Conservation (phyloP, 1,284 basidiomycete species). For the Jaminaea rosea region DNA sequence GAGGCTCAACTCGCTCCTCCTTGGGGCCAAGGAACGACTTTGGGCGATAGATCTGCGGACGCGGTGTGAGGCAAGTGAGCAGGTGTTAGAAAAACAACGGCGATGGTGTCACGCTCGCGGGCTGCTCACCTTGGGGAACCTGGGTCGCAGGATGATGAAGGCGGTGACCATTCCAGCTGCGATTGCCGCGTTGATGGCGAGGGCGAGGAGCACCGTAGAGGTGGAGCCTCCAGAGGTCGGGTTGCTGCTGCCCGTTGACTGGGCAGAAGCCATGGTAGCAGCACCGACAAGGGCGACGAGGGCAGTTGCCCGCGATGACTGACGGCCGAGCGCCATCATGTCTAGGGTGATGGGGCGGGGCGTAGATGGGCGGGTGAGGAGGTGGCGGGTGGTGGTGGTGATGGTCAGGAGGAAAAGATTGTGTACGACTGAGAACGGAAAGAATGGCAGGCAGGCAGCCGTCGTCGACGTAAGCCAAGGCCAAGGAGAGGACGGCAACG, state of each 20-base stretch:
- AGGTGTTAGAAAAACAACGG: too few relatives aligned
- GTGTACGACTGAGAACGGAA: not conserved
- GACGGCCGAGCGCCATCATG: too few relatives aligned
- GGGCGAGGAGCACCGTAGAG: slow-evolving; percentile 40
- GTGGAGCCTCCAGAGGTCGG: slow-evolving; percentile 20
- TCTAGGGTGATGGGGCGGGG: too few relatives aligned
- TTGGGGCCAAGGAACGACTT: slow-evolving; percentile 43
- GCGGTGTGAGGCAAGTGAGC: not conserved
- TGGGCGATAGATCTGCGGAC: slow-evolving; percentile 46
- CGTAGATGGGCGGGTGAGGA: too few relatives aligned
- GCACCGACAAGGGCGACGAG: too few relatives aligned
- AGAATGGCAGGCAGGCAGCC: not conserved
- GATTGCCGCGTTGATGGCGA: slow-evolving; percentile 42
- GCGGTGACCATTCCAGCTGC: slow-evolving; percentile 35
- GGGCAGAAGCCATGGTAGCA: slow-evolving; percentile 2
- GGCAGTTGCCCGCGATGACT: too few relatives aligned
- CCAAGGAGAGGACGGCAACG: not conserved
- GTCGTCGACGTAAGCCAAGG: too few relatives aligned
- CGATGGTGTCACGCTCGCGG: not conserved
- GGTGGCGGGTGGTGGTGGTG: not conserved
- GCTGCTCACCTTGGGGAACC: slow-evolving; percentile 28
- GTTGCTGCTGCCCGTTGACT: not conserved
- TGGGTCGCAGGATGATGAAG: slow-evolving; percentile 47
- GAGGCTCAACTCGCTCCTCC: slow-evolving; percentile 41
- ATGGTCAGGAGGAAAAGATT: not conserved